Conservation (phyloP, 2,329 filamentous ascomycete species). For the Trichoderma sp. region DNA sequence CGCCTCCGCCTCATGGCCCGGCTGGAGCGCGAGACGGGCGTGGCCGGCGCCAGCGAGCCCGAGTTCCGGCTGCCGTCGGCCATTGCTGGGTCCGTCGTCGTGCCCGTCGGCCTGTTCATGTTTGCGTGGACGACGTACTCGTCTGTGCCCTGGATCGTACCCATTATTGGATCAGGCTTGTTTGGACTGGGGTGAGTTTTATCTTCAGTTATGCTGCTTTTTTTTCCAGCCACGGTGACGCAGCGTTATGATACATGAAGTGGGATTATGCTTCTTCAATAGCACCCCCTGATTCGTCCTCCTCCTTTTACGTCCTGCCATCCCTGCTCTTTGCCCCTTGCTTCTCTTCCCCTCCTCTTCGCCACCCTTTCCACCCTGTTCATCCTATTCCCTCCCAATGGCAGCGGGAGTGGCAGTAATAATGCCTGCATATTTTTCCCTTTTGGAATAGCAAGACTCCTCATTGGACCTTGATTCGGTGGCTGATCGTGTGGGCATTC, state of each 20-base stretch:
- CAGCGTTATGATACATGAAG: conserved; percentile 26
- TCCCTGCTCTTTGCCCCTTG: background rate
- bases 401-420: background rate
- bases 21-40: conserved; percentile 54
- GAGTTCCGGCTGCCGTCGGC: conserved; percentile 82
- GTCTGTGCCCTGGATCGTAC: conserved; percentile 73
- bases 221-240: conserved; percentile 26
- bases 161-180: conserved; percentile 70
- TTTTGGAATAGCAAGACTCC: background rate
- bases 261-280: conserved; percentile 12
- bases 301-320: background rate
- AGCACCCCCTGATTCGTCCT: background rate
- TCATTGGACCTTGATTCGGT: conserved; percentile 23
- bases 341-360: background rate
- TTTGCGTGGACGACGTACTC: conserved; percentile 85
- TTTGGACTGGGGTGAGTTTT: conserved; percentile 69
- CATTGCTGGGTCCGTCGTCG: conserved; percentile 73
- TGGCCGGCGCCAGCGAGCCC: conserved; percentile 68
- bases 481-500: conserved; percentile 36
- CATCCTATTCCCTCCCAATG: background rate
- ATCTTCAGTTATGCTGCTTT: too few relatives aligned
- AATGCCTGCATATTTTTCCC: background rate
- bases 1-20: conserved; percentile 60
- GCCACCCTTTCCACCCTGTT: background rate
- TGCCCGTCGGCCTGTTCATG: conserved; percentile 81